A percentile compares a stretch with the other conserved stretches of the same genome.
phyloP scores from a whole-genome alignment of 2,329 filamentous ascomycete species.

The Fonsecaea multimorphosa region DNA sequence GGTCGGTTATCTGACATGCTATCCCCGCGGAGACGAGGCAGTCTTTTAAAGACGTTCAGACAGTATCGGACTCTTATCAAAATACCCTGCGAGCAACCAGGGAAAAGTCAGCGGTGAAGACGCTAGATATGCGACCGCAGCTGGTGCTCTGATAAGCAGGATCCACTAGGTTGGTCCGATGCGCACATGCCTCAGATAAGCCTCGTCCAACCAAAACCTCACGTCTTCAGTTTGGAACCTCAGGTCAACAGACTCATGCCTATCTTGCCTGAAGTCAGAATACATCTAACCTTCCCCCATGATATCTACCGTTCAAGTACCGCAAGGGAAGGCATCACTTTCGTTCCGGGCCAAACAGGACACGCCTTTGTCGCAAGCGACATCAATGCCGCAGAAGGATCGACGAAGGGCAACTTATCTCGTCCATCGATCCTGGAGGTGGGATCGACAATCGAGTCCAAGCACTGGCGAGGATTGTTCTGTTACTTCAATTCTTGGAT shows the following conservation, averaged over 20 bases:
- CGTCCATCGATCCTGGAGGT: neutral
- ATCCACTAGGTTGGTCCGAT: slow-evolving; percentile 23
- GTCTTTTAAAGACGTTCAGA: slow-evolving; percentile 8
- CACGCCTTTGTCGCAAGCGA: neutral
- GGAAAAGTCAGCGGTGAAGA: neutral
- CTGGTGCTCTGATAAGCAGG: slow-evolving; percentile 27
- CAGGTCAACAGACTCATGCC: neutral
- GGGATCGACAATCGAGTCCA: slow-evolving; percentile 6
- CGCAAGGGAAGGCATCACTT: neutral
- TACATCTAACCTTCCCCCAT: neutral
- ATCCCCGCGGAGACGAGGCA: slow-evolving; percentile 29
- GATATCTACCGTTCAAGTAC: slow-evolving; percentile 5
- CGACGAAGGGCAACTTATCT: neutral
- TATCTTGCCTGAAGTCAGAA: slow-evolving; percentile 6
- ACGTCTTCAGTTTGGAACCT: neutral
- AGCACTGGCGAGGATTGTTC: neutral
- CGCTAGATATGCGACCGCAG: slow-evolving; percentile 5
- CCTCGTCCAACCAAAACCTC: slow-evolving; percentile 28
- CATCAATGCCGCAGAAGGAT: neutral
- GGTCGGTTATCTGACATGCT: slow-evolving; percentile 17
- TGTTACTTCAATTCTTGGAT: neutral
- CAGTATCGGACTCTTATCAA: slow-evolving; percentile 20
- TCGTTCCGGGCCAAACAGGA: neutral
- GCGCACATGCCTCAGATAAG: slow-evolving; percentile 28
- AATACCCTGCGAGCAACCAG: slow-evolving; percentile 1